Percentiles rank a stretch among this genome's conserved stretches.
Conservation (phyloP, 371 early-diverging fungal species). For the Batkoa obscura region DNA sequence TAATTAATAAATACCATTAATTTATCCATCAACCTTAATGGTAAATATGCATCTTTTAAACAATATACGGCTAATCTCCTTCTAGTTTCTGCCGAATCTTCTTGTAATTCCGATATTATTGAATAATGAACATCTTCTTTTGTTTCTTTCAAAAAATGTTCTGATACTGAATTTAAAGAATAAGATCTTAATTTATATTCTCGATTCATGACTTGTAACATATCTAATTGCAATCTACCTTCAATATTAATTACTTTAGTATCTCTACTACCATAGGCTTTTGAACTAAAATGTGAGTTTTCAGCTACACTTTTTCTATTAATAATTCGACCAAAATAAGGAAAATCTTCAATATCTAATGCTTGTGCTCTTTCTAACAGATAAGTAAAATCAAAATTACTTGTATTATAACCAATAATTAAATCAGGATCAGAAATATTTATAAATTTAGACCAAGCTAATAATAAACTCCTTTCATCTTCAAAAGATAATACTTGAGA, state of each 20-base stretch:
- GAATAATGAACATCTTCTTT: conserved; percentile 99
- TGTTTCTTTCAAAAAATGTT: conserved; percentile 96
- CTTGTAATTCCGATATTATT: conserved; percentile 92
- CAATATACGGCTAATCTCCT: conserved; percentile 97
- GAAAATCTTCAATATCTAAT: conserved; percentile 55
- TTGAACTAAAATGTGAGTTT: conserved; percentile 73
- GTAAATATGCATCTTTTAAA: conserved; percentile 97
- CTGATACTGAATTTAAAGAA: conserved; percentile 93
- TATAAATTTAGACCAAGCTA: conserved; percentile 73
- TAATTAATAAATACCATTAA: conserved; percentile 96
- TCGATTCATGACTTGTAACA: conserved; percentile 89
- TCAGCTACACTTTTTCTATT: conserved; percentile 45
- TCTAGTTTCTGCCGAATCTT: conserved; percentile 89
- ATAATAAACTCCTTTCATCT: conserved; percentile 68
- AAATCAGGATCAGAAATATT: conserved; percentile 84
- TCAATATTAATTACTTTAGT: conserved; percentile 74
- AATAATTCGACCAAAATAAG: conserved; percentile 71
- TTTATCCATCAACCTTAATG: conserved; percentile 89
- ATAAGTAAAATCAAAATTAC: conserved; percentile 98
- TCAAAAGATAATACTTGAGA: conserved; percentile 72
- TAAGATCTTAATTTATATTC: conserved; percentile 97
- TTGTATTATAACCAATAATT: conserved; percentile 97
- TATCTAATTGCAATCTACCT: conserved; percentile 92
- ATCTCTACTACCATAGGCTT: conserved; percentile 86
- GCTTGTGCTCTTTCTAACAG: conserved; percentile 82